Conservation (phyloP, 805 yeast species). For the Lachancea waltii region DNA sequence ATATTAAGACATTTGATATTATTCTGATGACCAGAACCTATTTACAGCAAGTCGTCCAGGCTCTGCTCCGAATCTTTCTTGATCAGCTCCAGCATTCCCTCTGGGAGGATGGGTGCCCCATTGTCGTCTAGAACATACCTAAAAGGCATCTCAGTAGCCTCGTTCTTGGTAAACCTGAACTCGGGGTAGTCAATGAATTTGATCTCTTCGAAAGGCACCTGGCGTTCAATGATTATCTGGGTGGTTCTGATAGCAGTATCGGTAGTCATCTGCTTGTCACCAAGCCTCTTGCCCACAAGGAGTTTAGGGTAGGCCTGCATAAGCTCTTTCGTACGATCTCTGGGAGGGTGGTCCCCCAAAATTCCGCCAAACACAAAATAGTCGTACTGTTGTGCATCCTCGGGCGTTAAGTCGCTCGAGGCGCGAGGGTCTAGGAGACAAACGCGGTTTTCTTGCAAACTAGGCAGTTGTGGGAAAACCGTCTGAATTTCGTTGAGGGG, state of each 20-base stretch:
- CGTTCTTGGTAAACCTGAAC: conserved; percentile 77
- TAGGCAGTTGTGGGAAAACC: conserved; percentile 39
- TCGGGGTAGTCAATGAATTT: conserved; percentile 91
- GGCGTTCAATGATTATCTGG: conserved; percentile 61
- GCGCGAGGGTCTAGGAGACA: conserved; percentile 92
- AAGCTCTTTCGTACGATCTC: conserved; percentile 90
- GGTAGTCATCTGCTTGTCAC: conserved; percentile 90
- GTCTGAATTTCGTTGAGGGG: conserved; percentile 49
- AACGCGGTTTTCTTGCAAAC: conserved; percentile 43
- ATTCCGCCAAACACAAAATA: conserved; percentile 96
- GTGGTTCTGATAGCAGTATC: conserved; percentile 96
- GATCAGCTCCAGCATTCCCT: conserved; percentile 84
- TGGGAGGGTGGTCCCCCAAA: conserved; percentile 83
- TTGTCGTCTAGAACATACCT: conserved; percentile 65
- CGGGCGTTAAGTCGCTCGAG: conserved; percentile 60
- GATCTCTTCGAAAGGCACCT: conserved; percentile 59
- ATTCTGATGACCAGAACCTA: not conserved
- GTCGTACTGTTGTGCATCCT: conserved; percentile 60
- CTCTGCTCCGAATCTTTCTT: conserved; percentile 80
- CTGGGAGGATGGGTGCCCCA: conserved; percentile 77
- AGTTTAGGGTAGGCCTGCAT: conserved; percentile 61
- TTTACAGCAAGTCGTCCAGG: conserved; percentile 52
- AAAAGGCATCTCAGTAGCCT: conserved; percentile 97
- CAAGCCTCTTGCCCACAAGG: conserved; percentile 80
- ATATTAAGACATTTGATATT: conserved; percentile 2